Evolutionary conservation across 345 rosid genomes (phyloP).

Genomic region (Pelargonium nanum): DNA sequence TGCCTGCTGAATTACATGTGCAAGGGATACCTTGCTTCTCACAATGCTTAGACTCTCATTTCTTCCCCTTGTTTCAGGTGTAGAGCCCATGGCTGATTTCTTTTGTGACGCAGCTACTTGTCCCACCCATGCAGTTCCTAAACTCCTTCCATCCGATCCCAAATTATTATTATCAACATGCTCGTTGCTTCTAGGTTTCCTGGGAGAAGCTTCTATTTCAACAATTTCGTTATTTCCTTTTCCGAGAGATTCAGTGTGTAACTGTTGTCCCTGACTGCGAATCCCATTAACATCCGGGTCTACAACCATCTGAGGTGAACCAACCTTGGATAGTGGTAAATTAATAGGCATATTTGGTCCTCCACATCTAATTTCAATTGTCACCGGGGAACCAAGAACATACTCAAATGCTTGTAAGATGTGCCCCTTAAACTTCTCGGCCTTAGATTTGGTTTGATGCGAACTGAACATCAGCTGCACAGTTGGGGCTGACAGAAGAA

Average conservation of each 20-base stretch:
- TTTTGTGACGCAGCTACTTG: constrained; percentile 17
- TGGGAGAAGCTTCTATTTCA: constrained; percentile 47
- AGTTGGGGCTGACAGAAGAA: constrained; percentile 64
- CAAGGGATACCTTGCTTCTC: constrained; percentile 80
- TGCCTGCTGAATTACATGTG: constrained; percentile 75
- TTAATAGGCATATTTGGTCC: constrained; percentile 21
- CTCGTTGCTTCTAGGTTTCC: constrained; percentile 20
- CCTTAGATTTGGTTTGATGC: constrained; percentile 37
- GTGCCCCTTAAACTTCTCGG: constrained; percentile 56
- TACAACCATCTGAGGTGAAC: constrained; percentile 27
- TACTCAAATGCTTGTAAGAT: constrained; percentile 76
- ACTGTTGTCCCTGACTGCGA: constrained; percentile 11
- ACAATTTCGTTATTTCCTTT: constrained; percentile 57
- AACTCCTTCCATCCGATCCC: constrained; percentile 23
- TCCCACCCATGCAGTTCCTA: constrained; percentile 16
- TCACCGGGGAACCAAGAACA: constrained; percentile 67
- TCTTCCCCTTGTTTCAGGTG: too few relatives aligned
- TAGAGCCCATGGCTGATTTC: too few relatives aligned
- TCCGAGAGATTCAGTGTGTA: constrained; percentile 17
- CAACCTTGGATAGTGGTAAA: constrained; percentile 35
- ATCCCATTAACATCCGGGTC: constrained; percentile 5
- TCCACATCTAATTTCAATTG: constrained; percentile 67
- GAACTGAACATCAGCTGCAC: constrained; percentile 74
- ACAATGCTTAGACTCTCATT: constrained; percentile 73
- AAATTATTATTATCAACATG: constrained; percentile 16